Conservation (phyloP, 2,329 filamentous ascomycete species). For the Trichoderma sp. region DNA sequence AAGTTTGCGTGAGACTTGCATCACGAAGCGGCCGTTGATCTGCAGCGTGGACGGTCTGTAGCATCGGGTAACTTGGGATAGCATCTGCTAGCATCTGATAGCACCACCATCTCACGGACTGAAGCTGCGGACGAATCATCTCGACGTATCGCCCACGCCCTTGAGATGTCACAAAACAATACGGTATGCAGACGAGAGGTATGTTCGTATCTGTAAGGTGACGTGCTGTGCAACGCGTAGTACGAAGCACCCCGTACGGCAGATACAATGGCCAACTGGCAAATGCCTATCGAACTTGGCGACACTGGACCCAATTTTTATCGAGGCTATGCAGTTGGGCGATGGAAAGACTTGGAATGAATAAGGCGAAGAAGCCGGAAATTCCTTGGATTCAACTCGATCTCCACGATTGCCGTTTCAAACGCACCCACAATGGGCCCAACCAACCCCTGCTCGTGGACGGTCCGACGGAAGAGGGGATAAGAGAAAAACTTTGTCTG, state of each 20-base stretch:
- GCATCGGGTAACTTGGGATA: neutral
- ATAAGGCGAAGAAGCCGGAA: neutral
- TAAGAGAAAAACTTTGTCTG: neutral
- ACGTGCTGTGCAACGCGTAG: neutral
- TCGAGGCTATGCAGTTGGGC: neutral
- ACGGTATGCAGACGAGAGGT: neutral
- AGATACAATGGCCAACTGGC: neutral
- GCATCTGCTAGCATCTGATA: neutral
- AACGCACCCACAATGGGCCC: neutral
- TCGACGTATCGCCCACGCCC: neutral
- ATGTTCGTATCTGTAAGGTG: constrained; percentile 1
- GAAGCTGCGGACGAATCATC: neutral
- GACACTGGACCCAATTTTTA: neutral
- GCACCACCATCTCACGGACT: neutral
- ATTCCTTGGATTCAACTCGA: neutral
- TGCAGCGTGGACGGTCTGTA: neutral
- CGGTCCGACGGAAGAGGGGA: neutral
- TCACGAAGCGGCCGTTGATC: neutral
- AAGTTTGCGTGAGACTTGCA: constrained; percentile 1
- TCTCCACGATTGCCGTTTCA: constrained; percentile 11
- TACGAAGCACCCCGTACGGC: neutral
- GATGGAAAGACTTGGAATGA: neutral
- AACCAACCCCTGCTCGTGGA: neutral
- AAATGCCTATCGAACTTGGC: neutral
- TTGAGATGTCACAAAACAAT: neutral